Base-by-base conservation (phyloP, 768 basidiomycete genomes). In the Termitomyces sp. region DNA sequence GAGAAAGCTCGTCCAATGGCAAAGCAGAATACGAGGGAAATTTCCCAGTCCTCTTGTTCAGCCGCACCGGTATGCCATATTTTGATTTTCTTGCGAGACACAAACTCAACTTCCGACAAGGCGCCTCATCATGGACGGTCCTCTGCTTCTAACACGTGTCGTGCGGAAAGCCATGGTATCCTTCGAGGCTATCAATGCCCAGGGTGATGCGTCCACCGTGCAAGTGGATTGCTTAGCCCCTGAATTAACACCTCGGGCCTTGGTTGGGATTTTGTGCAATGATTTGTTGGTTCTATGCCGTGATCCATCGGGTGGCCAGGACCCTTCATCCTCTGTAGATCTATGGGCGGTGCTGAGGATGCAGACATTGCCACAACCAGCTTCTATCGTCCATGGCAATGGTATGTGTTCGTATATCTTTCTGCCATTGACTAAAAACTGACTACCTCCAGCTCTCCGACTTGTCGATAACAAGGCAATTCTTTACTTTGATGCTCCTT, bases 31-130 rank as follows among this genome's bases (percentile, higher is more conserved):
- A 68, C 82, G 89, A 43, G 92, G 94, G 20, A 91, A 86, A 70
- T 98, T 97, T 73, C 95, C 94, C 8, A 96, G 94, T 61, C 96
- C 97, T n/a, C 79, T 99, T 42, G 97, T 99, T 40, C 97, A 98
- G 72, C 97, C 97, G 8, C 97, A 99, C 77, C 87, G 93, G 91
- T 93, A 69, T 70, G 55, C 67, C n/a, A 59, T 31, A 12, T 42
- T 25, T 60, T n/a, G 10, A 43, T 40, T 56, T 50, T 10, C 14
- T 14, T 36, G 53, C 31, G 59, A 37, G 37, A 48, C 64, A 63
- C 29, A 11, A 64, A 54, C 57, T 62, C 32, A 65, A 64, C 46
- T 52, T 60, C 57, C 25, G 37, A 32, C 63, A 94, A 61, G 96
- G 40, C 90, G 92, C 60, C 84, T 99, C 40, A 90, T 99, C 60